phyloP scores from a whole-genome alignment of 129 eudicot species.

The Flaveria brownii region DNA sequence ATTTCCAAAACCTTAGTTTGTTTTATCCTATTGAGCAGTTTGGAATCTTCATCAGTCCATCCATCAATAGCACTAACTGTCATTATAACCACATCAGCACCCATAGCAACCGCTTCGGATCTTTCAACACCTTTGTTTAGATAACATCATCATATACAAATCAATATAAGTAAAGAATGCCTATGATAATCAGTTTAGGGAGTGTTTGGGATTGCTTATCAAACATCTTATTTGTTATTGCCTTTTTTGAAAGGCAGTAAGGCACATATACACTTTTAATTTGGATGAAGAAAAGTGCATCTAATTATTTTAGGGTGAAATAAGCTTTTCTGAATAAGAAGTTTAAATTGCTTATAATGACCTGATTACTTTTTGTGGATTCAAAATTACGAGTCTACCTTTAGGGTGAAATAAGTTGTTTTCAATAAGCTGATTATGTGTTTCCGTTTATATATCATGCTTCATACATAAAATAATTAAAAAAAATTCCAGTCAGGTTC shows the following conservation, averaged over 20 bases:
- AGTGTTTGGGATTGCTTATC: neutral
- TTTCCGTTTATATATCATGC: neutral
- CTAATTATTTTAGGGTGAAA: neutral
- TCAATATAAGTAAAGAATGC: neutral
- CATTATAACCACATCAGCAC: slow-evolving; percentile 87
- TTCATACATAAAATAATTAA: too few relatives aligned
- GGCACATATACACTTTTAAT: neutral
- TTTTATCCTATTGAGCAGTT: slow-evolving; percentile 65
- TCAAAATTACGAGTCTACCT: too few relatives aligned
- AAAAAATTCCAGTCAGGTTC: too few relatives aligned
- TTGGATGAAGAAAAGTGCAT: too few relatives aligned
- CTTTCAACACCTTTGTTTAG: slow-evolving; percentile 76
- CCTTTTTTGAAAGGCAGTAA: neutral
- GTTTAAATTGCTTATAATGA: too few relatives aligned
- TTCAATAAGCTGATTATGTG: neutral
- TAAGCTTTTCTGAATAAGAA: too few relatives aligned
- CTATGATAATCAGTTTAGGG: neutral
- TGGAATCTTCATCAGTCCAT: slow-evolving; percentile 82
- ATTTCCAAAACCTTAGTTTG: slow-evolving; percentile 50
- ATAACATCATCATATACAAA: neutral
- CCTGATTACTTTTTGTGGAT: too few relatives aligned
- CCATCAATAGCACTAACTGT: slow-evolving; percentile 91
- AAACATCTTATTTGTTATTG: neutral
- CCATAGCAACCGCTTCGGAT: slow-evolving; percentile 85
- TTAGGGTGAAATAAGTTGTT: neutral